Evolutionary conservation across 805 yeast species (phyloP).

Genomic region (Priceomyces castillae): DNA sequence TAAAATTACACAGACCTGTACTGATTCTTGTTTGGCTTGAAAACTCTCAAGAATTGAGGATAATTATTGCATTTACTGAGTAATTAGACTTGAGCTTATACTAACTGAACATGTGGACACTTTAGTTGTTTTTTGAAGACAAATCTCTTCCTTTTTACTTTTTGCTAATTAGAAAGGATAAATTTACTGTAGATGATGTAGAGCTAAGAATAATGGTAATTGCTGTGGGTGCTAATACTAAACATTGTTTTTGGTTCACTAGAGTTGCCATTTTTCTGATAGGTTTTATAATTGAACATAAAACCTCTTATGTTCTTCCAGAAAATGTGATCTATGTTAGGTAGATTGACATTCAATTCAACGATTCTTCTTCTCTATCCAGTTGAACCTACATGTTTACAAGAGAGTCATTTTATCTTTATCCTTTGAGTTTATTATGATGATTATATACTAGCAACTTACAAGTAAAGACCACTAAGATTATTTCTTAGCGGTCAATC

Average conservation of each 20-base stretch:
- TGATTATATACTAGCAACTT: conserved; percentile 3
- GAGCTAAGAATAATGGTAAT: too few species aligned
- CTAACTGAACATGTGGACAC: conserved; percentile 7
- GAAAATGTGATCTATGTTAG: too few species aligned
- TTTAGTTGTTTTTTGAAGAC: background rate
- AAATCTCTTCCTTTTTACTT: background rate
- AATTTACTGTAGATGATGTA: background rate
- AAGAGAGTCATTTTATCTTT: too few species aligned
- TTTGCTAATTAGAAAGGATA: background rate
- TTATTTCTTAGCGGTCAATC: conserved; percentile 99
- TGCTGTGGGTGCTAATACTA: too few species aligned
- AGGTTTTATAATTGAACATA: too few species aligned
- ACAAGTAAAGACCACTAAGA: conserved; percentile 3
- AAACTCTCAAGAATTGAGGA: conserved; percentile 10
- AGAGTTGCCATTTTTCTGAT: too few species aligned
- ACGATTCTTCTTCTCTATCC: too few species aligned
- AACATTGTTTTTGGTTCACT: too few species aligned
- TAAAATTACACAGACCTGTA: conserved; percentile 57
- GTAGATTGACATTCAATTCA: too few species aligned
- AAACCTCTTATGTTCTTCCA: too few species aligned
- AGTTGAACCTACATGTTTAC: too few species aligned
- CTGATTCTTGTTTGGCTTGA: conserved; percentile 40
- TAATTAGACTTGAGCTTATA: conserved; percentile 6
- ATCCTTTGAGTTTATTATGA: conserved; percentile 4
- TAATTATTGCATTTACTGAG: conserved; percentile 3